Base-by-base conservation (phyloP, 2,329 filamentous ascomycete genomes). In the Trichoderma sp. region DNA sequence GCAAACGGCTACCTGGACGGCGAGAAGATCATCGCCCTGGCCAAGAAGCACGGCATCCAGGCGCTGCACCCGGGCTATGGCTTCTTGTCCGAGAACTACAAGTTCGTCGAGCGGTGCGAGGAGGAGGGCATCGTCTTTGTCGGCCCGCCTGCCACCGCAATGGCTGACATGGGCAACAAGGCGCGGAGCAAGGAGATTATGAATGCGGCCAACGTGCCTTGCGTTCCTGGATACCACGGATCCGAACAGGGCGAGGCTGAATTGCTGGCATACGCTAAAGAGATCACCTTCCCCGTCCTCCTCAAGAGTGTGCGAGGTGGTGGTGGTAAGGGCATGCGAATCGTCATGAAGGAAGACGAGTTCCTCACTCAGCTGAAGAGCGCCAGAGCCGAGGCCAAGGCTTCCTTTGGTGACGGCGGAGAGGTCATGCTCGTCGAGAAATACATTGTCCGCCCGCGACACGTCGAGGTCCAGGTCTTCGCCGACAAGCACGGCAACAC, bases 51-150 rank as follows among this genome's bases (percentile, higher is more conserved):
- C 81, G 93, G 93, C 60, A 98, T 97, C 81, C 91, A 96, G 82
- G 96, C 95, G 5, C 93, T 99, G 79, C 97, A 99, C 84, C 97
- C 97, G 0, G 97, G 97, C 29, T 99, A 99, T 86, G 97, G 97
- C 60, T 99, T 97, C 82, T 86, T 98, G 78, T 97, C 94, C 77
- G 97, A 99, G 86, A 99, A 99, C 84, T 92, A 96, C 8, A 91
- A 89, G 6, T 99, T 99, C 83, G 97, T 97, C 3, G 91, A 92
- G 80, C 92, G 94, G 82, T 98, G 96, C 83, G 93, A 94, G 80
- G 92, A 97, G 80, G 95, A 95, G 62, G 97, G 97, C 12, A 89
- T 99, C 78, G 92, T 96, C 74, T 99, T 99, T 83, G 97, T 99
- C 80, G 97, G 97, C 0, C 97, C 97, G 1, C 95, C 97, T 3